Conservation (phyloP, 169 alveolate genomes). For the Plasmodium knowlesi region DNA sequence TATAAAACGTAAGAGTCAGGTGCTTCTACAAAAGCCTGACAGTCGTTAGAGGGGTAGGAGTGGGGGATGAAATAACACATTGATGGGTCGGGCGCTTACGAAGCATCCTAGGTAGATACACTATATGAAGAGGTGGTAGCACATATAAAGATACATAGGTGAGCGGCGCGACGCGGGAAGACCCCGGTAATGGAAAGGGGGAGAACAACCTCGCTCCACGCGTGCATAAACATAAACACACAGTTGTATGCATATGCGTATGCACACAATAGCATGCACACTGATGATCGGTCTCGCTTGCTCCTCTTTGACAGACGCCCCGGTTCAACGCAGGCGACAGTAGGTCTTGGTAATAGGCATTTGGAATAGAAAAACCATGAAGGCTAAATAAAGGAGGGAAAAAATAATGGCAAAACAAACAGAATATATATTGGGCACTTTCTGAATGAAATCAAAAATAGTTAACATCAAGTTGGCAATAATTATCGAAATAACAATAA, state of each 20-base stretch:
- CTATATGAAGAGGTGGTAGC: background rate
- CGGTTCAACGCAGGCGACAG: background rate
- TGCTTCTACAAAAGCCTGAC: background rate
- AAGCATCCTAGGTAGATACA: background rate
- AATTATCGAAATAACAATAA: conserved; percentile 50
- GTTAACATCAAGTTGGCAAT: conserved; percentile 46
- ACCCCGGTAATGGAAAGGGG: background rate
- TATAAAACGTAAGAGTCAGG: background rate
- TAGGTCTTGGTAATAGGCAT: conserved; percentile 59
- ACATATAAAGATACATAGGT: background rate
- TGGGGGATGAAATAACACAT: background rate
- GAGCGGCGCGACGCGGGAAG: background rate
- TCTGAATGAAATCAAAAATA: conserved; percentile 25
- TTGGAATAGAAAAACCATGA: conserved; percentile 20
- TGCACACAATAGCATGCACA: background rate
- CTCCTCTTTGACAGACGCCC: background rate
- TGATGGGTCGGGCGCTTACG: background rate
- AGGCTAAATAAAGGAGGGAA: conserved; percentile 24
- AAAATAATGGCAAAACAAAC: background rate
- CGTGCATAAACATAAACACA: background rate
- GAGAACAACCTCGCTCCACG: background rate
- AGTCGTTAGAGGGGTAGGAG: background rate
- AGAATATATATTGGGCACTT: background rate
- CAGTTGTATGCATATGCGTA: too few species aligned
- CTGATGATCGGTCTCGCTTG: background rate